A percentile compares a stretch with the other conserved stretches of the same genome.
These are phyloP conservation scores for Talaromyces trachyspermus DNA, from an alignment of 495 filamentous ascomycete genomes.

Conservation along the genomic window DNA sequence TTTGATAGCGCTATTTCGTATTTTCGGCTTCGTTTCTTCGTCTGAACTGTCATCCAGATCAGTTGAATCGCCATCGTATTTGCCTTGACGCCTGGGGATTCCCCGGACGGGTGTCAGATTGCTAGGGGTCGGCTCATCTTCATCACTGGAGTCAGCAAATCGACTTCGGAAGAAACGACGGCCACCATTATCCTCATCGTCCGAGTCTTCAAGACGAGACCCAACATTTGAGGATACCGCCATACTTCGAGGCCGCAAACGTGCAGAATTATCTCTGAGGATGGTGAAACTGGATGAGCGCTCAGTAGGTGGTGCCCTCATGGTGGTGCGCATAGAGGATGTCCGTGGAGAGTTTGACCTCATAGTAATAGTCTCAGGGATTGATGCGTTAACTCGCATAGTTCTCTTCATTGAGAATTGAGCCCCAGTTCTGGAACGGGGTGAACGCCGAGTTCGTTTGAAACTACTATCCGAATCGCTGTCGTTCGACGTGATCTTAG, in stretches of 20 bases:
- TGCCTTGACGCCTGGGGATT: constrained; percentile 47
- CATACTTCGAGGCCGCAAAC: not conserved
- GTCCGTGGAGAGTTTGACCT: constrained; percentile 25
- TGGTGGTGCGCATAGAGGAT: constrained; percentile 41
- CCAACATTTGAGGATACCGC: constrained; percentile 10
- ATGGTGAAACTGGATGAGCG: constrained; percentile 12
- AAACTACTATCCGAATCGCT: constrained; percentile 60
- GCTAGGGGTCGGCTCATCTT: constrained; percentile 40
- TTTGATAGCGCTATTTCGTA: constrained; percentile 12
- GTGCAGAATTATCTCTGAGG: constrained; percentile 28
- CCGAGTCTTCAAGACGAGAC: constrained; percentile 59
- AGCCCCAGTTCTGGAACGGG: constrained; percentile 23
- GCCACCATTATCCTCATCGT: constrained; percentile 55
- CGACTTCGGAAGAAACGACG: constrained; percentile 53
- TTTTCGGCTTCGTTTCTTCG: constrained; percentile 21
- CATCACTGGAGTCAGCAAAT: constrained; percentile 78
- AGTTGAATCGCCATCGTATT: constrained; percentile 56
- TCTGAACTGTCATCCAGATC: constrained; percentile 60
- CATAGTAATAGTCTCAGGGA: constrained; percentile 18
- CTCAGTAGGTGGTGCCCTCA: constrained; percentile 39
- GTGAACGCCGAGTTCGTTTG: constrained; percentile 36
- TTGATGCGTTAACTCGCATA: constrained; percentile 36
- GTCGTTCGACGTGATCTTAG: constrained; percentile 39
- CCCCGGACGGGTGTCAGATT: constrained; percentile 54
- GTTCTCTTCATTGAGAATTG: constrained; percentile 47